Evolutionary conservation across 768 basidiomycete species (phyloP), one percentile per base, ranked within the genome.

Genomic region (Mycena chlorophos): DNA sequence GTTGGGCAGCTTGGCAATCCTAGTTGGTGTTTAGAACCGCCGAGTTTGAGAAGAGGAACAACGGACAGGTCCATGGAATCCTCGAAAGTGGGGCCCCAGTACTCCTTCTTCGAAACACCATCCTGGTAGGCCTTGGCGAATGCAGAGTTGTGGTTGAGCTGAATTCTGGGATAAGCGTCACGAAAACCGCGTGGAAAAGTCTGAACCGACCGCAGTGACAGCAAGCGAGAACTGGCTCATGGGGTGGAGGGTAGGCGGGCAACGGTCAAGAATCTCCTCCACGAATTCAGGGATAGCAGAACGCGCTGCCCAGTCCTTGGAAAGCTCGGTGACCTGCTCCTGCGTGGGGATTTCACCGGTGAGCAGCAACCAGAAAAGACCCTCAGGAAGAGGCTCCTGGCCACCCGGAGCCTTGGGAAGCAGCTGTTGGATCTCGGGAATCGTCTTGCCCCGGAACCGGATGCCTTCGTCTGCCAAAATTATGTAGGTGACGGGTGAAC

Each of bases 171-270:
- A 59, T 38, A 47, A 54, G 39, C 25, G 22, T 45, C 8, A 23
- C 30, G 38, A 37, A 47, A 59, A 57, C 43, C 2, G 5, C 49
- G 26, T 28, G 26, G 12, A 55, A 42, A 27, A 42, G 22, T 14
- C 22, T 37, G 34, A 14, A 73, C 83, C 40, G 69, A 90, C 89
- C 27, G 96, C 94, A 62, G 95, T 98, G 64, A 96, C 92, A 56
- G 95, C 95, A 68, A 97, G 78, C 70, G 89, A 89, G 77, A 98
- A 97, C 76, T 98, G 96, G 73, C 90, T 94, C 96, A 98, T 98
- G 61, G 96, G 96, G 73, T 98, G 96, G 42, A 98, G 83, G 16
- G 94, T 95, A 49, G 89, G 87, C 19, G 91, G 91, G 74, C 91
- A 93, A 71, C 94, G 76, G 78, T 98, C 96, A 49, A 98, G 83